Evolutionary conservation across 176 grass and related monocot species (phyloP), one percentile per base, ranked within the genome.

Genomic region (Aechmea fasciata): DNA sequence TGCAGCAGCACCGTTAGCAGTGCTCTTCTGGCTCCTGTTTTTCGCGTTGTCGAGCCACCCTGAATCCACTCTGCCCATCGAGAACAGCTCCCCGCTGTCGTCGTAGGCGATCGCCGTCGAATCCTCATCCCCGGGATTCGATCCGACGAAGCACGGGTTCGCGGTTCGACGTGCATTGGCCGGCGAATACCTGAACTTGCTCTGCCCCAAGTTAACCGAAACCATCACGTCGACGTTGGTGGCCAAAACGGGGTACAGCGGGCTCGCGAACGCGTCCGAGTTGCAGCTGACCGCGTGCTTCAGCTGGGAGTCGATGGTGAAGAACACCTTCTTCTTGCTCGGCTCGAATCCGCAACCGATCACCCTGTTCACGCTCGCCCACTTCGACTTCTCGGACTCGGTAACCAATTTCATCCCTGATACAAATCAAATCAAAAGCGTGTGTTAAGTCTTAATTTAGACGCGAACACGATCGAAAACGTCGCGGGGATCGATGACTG

Each of bases 1-100:
- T 5, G 29, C 29, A 33, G 29, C 29, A 6, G 2, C 29, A 33
- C 29, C 29, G 0, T 33, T 33, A 33, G 29, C 5, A 33, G 29
- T 6, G 6, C 29, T 33, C 29, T 33, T 33, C 29, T 33, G 29
- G 29, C 29, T 33, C 29, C 29, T 4, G 29, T 33, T 6, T 33
- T 33, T 33, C 3, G 29, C 29, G 3, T 33, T 33, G 2, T 33
- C 5, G 29, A 33, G 29, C 29, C 29, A 33, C 29, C 29, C 29
- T 33, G 29, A 33, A 33, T 33, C 29, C 29, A 33, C 29, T 33
- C 87, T 70, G 7, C 87, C 95, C 80, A 99, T 79, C 47, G 95
- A 99, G 90, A 99, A 99, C 1, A 99, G 87, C 23, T 99, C 95
- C 3, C 82, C 90, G 79, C 95, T 99, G 61, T 94, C 87, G 71